Evolutionary conservation across 495 filamentous ascomycete species (phyloP).

Genomic region (Annulohypoxylon maeteangense): DNA sequence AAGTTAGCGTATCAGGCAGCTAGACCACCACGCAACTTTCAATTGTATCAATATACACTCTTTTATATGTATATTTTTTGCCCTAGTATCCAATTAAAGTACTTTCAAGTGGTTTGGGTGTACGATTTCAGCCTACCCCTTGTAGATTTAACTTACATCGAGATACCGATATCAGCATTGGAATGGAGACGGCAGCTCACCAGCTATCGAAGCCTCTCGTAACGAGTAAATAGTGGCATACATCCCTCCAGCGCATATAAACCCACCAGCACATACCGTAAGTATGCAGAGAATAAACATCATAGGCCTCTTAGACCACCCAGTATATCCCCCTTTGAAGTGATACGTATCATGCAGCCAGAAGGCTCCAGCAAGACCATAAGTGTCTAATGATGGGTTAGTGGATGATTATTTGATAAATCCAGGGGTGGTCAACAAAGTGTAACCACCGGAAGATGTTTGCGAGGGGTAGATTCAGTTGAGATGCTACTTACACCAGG

Average conservation of each 20-base stretch:
- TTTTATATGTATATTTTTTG: neutral
- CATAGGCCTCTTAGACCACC: slow-evolving; percentile 35
- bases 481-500: slow-evolving; percentile 52
- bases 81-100: neutral
- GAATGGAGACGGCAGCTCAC: slow-evolving; percentile 41
- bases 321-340: slow-evolving; percentile 25
- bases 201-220: slow-evolving; percentile 30
- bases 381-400: slow-evolving; percentile 51
- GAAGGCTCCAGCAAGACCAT: slow-evolving; percentile 65
- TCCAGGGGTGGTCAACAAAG: no score
- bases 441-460: no score
- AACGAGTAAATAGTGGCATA: slow-evolving; percentile 46
- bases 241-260: slow-evolving; percentile 47
- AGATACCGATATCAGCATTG: slow-evolving; percentile 35
- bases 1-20: no score
- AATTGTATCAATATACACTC: neutral
- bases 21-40: neutral
- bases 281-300: slow-evolving; percentile 43
- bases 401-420: no score
- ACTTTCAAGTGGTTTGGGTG: no score
- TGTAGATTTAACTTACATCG: neutral
- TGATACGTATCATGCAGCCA: slow-evolving; percentile 58
- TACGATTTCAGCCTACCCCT: neutral
- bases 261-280: slow-evolving; percentile 44
- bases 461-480: neutral